Base-by-base conservation (phyloP, 352 stramenopile genomes). In the Pythium dissotocum region DNA sequence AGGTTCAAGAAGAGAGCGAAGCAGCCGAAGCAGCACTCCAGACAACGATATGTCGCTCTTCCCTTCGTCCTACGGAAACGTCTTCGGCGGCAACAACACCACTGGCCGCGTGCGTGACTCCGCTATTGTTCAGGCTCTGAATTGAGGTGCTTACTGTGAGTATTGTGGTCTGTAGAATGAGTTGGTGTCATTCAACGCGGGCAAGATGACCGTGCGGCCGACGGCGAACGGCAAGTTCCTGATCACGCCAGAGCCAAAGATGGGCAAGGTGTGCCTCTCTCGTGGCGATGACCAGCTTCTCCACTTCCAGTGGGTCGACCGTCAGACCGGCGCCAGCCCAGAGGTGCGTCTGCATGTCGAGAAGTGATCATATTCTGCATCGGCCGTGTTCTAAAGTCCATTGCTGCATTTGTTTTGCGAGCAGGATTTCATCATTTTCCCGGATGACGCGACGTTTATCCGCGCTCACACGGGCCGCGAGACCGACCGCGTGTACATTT, bases 261-360 rank as follows among this genome's bases (percentile, higher is more conserved):
- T 98, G 75, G 93, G 93, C 51, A 93, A 93, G 69, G 79, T 97
- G 67, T 87, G 79, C 67, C 79, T 97, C 65, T 93, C 89, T 46
- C 87, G 89, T 55, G 89, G 82, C 14, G 87, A 95, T 58, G 93
- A 98, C 70, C 88, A 97, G 65, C 71, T 97, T 38, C 78, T 97
- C 62, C 91, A 98, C 72, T 97, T 98, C 75, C 85, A 98, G 73
- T 98, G 93, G 93, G 86, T 97, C 66, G 90, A 97, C 75, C 88
- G 92, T 49, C 82, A 89, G 58, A 97, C 85, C 8, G 87, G 85
- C 55, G 77, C 83, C 14, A 90, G 85, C 51, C 83, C 82, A 1
- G 90, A 98, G 35, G 78, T 86, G 65, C 32, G 72, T 51, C 18
- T 58, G 4, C 2, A 12, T 51, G 8, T 0, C 16, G 12, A 30